Conservation (phyloP, 805 yeast genomes). For the Gaillardinia entomophila region DNA sequence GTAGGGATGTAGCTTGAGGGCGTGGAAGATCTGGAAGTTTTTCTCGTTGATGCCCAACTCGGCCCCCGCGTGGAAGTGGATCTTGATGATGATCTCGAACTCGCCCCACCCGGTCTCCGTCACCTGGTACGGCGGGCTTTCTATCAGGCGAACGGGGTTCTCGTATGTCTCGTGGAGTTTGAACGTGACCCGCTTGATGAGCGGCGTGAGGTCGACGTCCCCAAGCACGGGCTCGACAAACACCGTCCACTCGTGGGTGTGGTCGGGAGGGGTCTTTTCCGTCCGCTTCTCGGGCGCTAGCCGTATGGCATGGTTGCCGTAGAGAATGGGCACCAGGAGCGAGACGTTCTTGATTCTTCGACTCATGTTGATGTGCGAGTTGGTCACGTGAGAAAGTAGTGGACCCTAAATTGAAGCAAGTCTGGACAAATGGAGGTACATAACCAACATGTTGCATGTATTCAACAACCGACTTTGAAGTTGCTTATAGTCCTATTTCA, state of each 20-base stretch:
- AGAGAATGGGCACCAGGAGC: slow-evolving; percentile 70
- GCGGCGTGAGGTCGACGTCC: slow-evolving; percentile 72
- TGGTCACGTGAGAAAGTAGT: no score
- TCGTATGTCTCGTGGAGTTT: slow-evolving; percentile 93
- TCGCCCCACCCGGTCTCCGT: slow-evolving; percentile 99
- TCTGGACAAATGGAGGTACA: no score
- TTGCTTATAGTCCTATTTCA: no score
- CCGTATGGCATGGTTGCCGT: slow-evolving; percentile 77
- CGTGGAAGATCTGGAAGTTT: slow-evolving; percentile 80
- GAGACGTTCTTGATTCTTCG: slow-evolving; percentile 34
- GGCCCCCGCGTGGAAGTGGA: slow-evolving; percentile 81
- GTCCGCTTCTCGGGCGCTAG: slow-evolving; percentile 40
- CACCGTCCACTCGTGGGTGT: slow-evolving; percentile 94
- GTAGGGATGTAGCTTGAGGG: slow-evolving; percentile 86
- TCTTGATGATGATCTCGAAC: slow-evolving; percentile 84
- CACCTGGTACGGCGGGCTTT: slow-evolving; percentile 87
- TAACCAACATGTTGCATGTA: no score
- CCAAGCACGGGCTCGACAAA: slow-evolving; percentile 69
- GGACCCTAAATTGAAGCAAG: no score
- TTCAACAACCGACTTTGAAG: not conserved
- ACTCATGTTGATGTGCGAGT: not conserved
- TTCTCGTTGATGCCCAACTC: slow-evolving; percentile 64
- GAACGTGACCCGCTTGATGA: slow-evolving; percentile 86
- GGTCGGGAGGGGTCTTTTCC: slow-evolving; percentile 73
- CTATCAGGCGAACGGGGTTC: slow-evolving; percentile 79